phyloP scores from a whole-genome alignment of 495 filamentous ascomycete species.

The Cryomyces antarcticus region DNA sequence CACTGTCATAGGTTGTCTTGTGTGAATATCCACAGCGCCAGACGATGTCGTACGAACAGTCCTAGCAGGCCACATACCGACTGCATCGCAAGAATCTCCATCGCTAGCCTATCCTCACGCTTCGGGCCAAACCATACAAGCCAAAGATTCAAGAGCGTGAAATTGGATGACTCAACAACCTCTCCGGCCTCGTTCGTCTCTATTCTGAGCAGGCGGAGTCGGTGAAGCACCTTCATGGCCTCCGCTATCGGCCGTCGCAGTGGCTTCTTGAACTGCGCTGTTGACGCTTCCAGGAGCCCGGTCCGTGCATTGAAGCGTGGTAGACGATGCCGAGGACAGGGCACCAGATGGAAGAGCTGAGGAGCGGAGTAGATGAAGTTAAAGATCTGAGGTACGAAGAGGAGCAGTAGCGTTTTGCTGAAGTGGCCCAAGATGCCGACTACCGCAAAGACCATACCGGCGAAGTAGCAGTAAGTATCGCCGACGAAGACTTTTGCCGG shows the following conservation, averaged over 20 bases:
- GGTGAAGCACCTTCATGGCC: slow-evolving; percentile 41
- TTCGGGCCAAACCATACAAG: slow-evolving; percentile 86
- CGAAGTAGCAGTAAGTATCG: slow-evolving; percentile 98
- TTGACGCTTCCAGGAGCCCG: slow-evolving; percentile 64
- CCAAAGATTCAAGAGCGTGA: slow-evolving; percentile 91
- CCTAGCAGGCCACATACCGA: slow-evolving; percentile 52
- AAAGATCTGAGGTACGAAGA: slow-evolving; percentile 86
- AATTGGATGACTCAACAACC: slow-evolving; percentile 67
- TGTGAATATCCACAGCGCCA: slow-evolving; percentile 69
- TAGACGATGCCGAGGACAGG: slow-evolving; percentile 79
- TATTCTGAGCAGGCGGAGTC: slow-evolving; percentile 41
- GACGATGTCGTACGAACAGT: slow-evolving; percentile 62
- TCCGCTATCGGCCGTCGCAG: slow-evolving; percentile 39
- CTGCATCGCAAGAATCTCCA: slow-evolving; percentile 60
- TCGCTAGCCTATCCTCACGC: slow-evolving; percentile 64
- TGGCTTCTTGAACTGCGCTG: slow-evolving; percentile 60
- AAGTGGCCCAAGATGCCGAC: slow-evolving; percentile 95
- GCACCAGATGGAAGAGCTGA: slow-evolving; percentile 73
- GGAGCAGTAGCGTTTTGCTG: slow-evolving; percentile 80
- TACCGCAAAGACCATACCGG: slow-evolving; percentile 95
- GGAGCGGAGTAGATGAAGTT: slow-evolving; percentile 89
- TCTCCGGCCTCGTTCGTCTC: slow-evolving; percentile 41
- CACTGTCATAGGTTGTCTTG: slow-evolving; percentile 41
- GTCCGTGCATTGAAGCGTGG: slow-evolving; percentile 72
- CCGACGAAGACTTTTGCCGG: slow-evolving; percentile 89